Conservation (phyloP, 2,329 filamentous ascomycete species). For the Fonsecaea erecta region DNA sequence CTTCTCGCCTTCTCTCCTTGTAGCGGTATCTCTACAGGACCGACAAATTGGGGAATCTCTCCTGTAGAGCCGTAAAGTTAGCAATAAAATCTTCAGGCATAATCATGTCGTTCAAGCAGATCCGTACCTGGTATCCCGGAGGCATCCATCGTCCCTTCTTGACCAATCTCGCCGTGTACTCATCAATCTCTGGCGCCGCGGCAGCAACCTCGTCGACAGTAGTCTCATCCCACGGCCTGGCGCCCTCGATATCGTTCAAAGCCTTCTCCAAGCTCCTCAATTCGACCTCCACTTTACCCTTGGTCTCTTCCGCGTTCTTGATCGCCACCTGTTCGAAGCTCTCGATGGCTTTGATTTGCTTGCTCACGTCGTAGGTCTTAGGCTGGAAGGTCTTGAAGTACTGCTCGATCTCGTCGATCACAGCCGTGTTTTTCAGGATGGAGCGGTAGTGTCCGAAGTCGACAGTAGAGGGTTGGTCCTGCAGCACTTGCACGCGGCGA, state of each 20-base stretch:
- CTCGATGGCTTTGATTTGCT: slow-evolving; percentile 98
- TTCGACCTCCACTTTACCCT: slow-evolving; percentile 93
- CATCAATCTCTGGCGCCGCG: slow-evolving; percentile 94
- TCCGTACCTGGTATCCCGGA: slow-evolving; percentile 94
- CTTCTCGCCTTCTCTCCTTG: slow-evolving; percentile 7
- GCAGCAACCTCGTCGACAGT: slow-evolving; percentile 96
- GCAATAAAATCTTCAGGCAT: background rate
- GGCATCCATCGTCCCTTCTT: slow-evolving; percentile 98
- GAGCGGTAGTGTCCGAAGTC: slow-evolving; percentile 94
- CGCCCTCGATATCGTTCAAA: slow-evolving; percentile 94
- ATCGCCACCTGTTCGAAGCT: slow-evolving; percentile 96
- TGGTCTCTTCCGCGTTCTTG: slow-evolving; percentile 96
- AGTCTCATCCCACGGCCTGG: slow-evolving; percentile 93
- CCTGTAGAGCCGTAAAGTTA: slow-evolving; percentile 57
- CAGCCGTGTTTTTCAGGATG: slow-evolving; percentile 91
- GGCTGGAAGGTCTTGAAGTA: slow-evolving; percentile 92
- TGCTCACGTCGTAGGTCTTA: slow-evolving; percentile 84
- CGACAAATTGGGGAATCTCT: slow-evolving; percentile 98
- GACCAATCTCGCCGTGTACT: slow-evolving; percentile 92
- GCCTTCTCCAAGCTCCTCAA: slow-evolving; percentile 93
- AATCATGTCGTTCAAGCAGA: background rate
- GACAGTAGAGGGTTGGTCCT: slow-evolving; percentile 81
- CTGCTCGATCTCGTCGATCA: slow-evolving; percentile 97
- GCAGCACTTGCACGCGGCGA: slow-evolving; percentile 84
- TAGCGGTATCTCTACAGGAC: slow-evolving; percentile 70